These are phyloP conservation scores for Jatropha multifida DNA, from an alignment of 441 rosid species.

Conservation along the genomic window DNA sequence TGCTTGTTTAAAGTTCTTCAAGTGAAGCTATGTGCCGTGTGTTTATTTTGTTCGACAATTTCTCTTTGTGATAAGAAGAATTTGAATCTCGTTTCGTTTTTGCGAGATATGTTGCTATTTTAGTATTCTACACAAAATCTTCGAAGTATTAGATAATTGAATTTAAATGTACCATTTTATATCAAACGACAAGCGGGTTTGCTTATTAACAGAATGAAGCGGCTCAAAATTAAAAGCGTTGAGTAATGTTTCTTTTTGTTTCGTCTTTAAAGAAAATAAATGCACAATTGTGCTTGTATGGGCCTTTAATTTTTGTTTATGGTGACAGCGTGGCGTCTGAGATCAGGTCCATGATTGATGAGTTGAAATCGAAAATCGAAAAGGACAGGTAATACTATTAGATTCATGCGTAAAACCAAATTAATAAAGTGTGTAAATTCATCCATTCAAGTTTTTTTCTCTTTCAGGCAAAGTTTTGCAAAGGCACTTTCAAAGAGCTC, in stretches of 20 bases:
- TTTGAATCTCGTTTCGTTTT: not conserved
- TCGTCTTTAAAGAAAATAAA: not conserved
- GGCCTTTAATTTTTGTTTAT: slow-evolving; percentile 15
- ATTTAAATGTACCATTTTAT: not conserved
- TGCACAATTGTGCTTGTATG: not conserved
- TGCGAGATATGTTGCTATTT: not conserved
- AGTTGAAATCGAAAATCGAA: slow-evolving; percentile 66
- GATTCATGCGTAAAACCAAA: not conserved
- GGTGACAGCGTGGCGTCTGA: slow-evolving; percentile 68
- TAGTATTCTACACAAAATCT: not conserved
- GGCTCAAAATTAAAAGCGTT: too few relatives aligned
- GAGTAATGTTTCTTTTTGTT: not conserved
- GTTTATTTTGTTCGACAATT: not conserved
- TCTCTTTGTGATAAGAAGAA: not conserved
- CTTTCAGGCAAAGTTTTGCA: slow-evolving; percentile 58
- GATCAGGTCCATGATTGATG: slow-evolving; percentile 58
- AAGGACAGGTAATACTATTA: slow-evolving; percentile 56
- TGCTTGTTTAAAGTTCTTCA: not conserved
- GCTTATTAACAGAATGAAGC: not conserved
- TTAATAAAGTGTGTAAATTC: not conserved
- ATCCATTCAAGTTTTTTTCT: slow-evolving; percentile 6
- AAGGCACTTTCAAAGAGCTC: slow-evolving; percentile 79
- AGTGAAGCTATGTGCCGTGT: not conserved
- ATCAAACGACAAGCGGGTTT: not conserved
- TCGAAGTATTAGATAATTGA: not conserved